Evolutionary conservation across 108 stramenopile species (phyloP).

Genomic region (Epithemia pelagica): DNA sequence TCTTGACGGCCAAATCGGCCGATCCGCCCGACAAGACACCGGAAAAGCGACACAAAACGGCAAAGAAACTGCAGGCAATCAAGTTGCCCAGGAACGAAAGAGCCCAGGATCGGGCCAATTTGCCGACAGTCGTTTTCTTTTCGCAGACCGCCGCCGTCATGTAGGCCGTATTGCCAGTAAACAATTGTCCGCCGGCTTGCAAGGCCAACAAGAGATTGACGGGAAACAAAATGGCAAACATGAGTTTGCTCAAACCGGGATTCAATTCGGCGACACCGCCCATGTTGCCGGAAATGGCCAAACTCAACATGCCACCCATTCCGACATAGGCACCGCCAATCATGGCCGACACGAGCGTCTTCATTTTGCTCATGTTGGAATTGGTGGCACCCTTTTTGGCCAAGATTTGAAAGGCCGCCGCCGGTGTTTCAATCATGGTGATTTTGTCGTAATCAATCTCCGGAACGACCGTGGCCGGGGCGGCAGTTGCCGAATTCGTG

Average conservation of each 20-base stretch:
- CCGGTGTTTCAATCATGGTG: slow-evolving; percentile 4
- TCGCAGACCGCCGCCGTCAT: slow-evolving; percentile 73
- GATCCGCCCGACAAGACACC: slow-evolving; percentile 49
- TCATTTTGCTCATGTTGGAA: slow-evolving; percentile 47
- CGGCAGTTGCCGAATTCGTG: neutral
- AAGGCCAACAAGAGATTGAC: slow-evolving; percentile 86
- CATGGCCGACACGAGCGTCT: slow-evolving; percentile 82
- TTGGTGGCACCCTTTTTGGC: slow-evolving; percentile 56
- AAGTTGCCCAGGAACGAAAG: slow-evolving; percentile 81
- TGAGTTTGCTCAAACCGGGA: slow-evolving; percentile 84
- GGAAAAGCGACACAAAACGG: slow-evolving; percentile 66
- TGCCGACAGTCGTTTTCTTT: slow-evolving; percentile 50
- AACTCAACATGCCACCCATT: slow-evolving; percentile 80
- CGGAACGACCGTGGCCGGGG: neutral
- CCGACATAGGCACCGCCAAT: slow-evolving; percentile 83
- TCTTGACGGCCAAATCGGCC: slow-evolving; percentile 61
- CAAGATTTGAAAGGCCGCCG: slow-evolving; percentile 4
- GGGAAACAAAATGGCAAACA: slow-evolving; percentile 80
- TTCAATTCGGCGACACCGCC: slow-evolving; percentile 76
- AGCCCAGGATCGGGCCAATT: slow-evolving; percentile 69
- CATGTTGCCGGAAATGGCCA: slow-evolving; percentile 79
- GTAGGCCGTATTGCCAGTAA: slow-evolving; percentile 56
- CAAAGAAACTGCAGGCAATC: slow-evolving; percentile 73
- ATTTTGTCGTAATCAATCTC: neutral
- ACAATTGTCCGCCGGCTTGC: slow-evolving; percentile 71